Evolutionary conservation across 2,329 filamentous ascomycete species (phyloP), one percentile per base, ranked within the genome.

Genomic region (Claviceps citrina): DNA sequence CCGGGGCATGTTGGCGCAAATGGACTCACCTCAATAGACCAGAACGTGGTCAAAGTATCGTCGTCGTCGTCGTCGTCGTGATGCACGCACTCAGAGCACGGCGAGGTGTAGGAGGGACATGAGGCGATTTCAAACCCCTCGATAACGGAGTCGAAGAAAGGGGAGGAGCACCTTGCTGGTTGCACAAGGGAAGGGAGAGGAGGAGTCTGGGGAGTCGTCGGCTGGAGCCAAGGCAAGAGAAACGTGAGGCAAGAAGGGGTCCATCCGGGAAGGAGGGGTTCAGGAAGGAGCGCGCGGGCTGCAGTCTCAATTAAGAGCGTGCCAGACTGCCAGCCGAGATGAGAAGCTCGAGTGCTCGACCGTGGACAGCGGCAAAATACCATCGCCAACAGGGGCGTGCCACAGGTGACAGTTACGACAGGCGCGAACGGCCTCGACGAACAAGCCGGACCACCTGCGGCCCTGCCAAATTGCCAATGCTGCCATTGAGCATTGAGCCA

Each of bases 1-100:
- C 9, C 4, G 3, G 5, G 15, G 19, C 25, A 27, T 9, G 25
- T 37, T 9, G 38, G 4, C 15, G 36, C 19, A 8, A 31, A 24
- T 39, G 31, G 37, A 47, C 45, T 47, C 39, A 47, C 45, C 43
- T 42, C 26, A 25, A n/a, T n/a, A n/a, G n/a, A n/a, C n/a, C n/a
- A n/a, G n/a, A n/a, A n/a, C n/a, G n/a, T n/a, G n/a, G n/a, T n/a
- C n/a, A n/a, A n/a, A n/a, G n/a, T n/a, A n/a, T n/a, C n/a, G n/a
- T n/a, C n/a, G n/a, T n/a, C 19, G 32, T 20, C 34, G 25, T 35
- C 22, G 25, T 12, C 13, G 38, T 39, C 36, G 27, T 26, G 40
- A 24, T 30, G 16, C 22, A 31, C 19, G 19, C 19, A 25, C 37
- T 36, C 28, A 38, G 13, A 25, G 18, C 4, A 28, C 20, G 28